Base-by-base conservation (phyloP, 306 rosid species). In the Citrullus colocynthis region DNA sequence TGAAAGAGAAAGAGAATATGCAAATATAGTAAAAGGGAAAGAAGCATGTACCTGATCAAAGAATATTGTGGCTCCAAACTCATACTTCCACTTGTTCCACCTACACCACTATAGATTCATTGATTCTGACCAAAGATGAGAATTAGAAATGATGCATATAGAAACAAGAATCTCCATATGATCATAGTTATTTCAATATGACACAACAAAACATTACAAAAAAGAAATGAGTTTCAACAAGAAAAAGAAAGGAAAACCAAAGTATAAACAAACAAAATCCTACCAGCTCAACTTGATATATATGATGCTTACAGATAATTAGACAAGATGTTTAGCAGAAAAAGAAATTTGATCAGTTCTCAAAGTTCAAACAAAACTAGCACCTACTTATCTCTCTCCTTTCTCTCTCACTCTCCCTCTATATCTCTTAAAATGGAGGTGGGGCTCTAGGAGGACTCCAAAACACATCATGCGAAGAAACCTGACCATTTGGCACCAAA, bases 401-500 rank as follows among this genome's bases (percentile, higher is more conserved):
- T 14, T 34, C 55, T 42, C 34, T 45, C 37, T 70, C 6, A 21
- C 56, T 70, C 41, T 20, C 54, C 15, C 37, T 44, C 36, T 17
- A 64, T 15, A 20, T 36, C 48, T 64, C 30, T 74, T 85, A 93
- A 49, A 89, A 63, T 1, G 96, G 90, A 9, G 97, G 93, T n/a
- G 87, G 93, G 21, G 84, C 74, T 20, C 81, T 80, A 10, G 88
- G 81, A 79, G 96, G 81, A 73, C 87, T 89, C 97, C 97, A 94
- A 61, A 87, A 91, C 49, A 90, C 83, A 75, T 94, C 96, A 54
- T 87, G 91, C 0, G 90, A 77, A 86, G 90, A 75, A 88, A 88
- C 85, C 80, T 90, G 98, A 73, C 94, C 93, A 83, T 93, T 91
- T 54, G 87, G 86, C 7, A 90, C 66, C 81, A 91, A 78, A 87